A percentile compares a stretch with the other conserved stretches of the same genome.
Evolutionary conservation across 257 asterid species (phyloP).

Genomic region (Jacaranda mimosifolia): DNA sequence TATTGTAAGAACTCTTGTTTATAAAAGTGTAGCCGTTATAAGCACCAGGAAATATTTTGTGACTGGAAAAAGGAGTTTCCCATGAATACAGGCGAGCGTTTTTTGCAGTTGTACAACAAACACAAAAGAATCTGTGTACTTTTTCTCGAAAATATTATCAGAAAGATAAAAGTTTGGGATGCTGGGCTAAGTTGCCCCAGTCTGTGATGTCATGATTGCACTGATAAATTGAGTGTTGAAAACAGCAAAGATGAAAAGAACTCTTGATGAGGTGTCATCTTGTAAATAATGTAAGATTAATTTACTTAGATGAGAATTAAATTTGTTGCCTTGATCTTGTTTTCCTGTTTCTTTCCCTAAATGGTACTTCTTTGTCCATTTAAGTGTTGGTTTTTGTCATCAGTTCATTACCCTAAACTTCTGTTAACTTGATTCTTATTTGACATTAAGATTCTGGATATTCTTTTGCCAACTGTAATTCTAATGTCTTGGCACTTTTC

Average conservation of each 20-base stretch:
- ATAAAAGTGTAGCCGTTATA: constrained; percentile 29
- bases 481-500: constrained; percentile 4
- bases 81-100: not conserved
- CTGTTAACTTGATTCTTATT: constrained; percentile 1
- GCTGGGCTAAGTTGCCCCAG: not conserved
- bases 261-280: constrained; percentile 33
- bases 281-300: constrained; percentile 39
- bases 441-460: not conserved
- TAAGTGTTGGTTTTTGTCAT: not conserved
- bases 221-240: constrained; percentile 23
- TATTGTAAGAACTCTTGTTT: constrained; percentile 37
- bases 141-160: constrained; percentile 18
- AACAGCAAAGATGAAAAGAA: constrained; percentile 31
- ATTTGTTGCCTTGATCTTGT: constrained; percentile 17
- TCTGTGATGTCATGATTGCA: constrained; percentile 21
- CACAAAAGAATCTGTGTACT: not conserved
- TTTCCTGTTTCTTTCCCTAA: constrained; percentile 6
- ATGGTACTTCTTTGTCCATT: constrained; percentile 26
- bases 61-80: constrained; percentile 29
- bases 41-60: constrained; percentile 16
- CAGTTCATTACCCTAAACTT: constrained; percentile 3
- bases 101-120: not conserved
- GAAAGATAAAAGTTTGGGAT: constrained; percentile 16
- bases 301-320: constrained; percentile 11
- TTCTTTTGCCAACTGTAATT: not conserved